Evolutionary conservation across 2,329 filamentous ascomycete species (phyloP).

Genomic region (Cladosporium sphaerospermum): DNA sequence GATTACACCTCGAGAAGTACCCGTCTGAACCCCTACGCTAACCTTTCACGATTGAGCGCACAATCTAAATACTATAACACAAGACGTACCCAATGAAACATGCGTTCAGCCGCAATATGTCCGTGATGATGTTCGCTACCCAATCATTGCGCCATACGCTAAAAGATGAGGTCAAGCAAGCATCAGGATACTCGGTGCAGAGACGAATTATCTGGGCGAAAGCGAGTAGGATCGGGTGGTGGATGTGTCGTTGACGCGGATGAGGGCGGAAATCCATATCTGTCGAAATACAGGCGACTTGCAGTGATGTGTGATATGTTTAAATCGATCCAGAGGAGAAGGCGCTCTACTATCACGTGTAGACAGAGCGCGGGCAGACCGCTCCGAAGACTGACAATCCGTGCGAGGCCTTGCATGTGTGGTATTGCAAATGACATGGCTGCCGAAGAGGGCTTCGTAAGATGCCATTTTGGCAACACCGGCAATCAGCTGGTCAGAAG

Average conservation of each 20-base stretch:
- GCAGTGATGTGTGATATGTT: constrained; percentile 25
- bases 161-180: too few relatives aligned
- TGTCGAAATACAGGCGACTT: constrained; percentile 24
- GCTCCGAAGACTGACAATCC: constrained; percentile 43
- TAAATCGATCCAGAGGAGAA: constrained; percentile 45
- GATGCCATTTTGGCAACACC: constrained; percentile 48
- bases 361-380: constrained; percentile 40
- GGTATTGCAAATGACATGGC: constrained; percentile 36
- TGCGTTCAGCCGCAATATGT: too few relatives aligned
- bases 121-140: too few relatives aligned
- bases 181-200: too few relatives aligned
- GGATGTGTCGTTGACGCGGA: constrained; percentile 14
- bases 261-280: constrained; percentile 16
- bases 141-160: too few relatives aligned
- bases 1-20: too few relatives aligned
- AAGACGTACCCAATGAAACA: too few relatives aligned
- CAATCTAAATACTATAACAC: too few relatives aligned
- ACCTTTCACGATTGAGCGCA: too few relatives aligned
- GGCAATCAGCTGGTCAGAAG: constrained; percentile 41
- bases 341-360: constrained; percentile 41
- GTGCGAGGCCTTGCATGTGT: constrained; percentile 43
- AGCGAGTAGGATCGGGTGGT: constrained; percentile 16
- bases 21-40: too few relatives aligned
- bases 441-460: constrained; percentile 48
- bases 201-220: too few relatives aligned